A percentile compares a stretch with the other conserved stretches of the same genome.
phyloP scores from a whole-genome alignment of 306 rosid species.

The Inga laurina region DNA sequence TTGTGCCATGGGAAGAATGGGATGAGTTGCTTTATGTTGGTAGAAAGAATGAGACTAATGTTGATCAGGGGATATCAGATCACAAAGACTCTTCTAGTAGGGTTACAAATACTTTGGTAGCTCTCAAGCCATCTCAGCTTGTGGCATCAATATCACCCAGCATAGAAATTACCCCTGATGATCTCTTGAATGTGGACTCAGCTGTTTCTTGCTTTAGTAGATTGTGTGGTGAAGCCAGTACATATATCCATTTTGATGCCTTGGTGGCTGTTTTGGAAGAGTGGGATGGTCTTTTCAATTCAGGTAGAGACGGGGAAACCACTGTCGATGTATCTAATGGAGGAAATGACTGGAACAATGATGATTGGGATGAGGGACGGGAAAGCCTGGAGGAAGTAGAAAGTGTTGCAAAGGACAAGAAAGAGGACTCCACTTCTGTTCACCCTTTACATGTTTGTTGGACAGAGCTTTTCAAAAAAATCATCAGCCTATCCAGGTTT shows the following conservation, averaged over 20 bases:
- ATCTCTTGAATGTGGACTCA: constrained; percentile 60
- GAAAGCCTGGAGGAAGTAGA: constrained; percentile 86
- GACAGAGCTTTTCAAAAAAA: constrained; percentile 69
- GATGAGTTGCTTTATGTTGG: constrained; percentile 55
- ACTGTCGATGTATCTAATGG: constrained; percentile 54
- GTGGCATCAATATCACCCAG: constrained; percentile 69
- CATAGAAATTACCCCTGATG: constrained; percentile 72
- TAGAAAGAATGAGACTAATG: constrained; percentile 49
- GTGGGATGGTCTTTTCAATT: constrained; percentile 86
- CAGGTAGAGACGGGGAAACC: constrained; percentile 46
- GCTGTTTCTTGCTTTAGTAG: constrained; percentile 82
- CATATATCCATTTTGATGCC: constrained; percentile 60
- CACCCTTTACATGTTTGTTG: constrained; percentile 89
- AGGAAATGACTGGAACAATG: constrained; percentile 81
- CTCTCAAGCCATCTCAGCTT: constrained; percentile 90
- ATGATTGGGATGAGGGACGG: constrained; percentile 98
- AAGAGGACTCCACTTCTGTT: constrained; percentile 35
- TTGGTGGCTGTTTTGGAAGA: constrained; percentile 75
- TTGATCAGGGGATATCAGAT: constrained; percentile 50
- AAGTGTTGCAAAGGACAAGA: constrained; percentile 52
- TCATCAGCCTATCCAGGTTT: constrained; percentile 52
- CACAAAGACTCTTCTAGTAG: constrained; percentile 68
- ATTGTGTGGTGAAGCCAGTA: constrained; percentile 61
- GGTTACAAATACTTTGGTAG: constrained; percentile 87
- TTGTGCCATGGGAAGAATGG: constrained; percentile 95